Conservation (phyloP, 2,329 filamentous ascomycete species). For the Penicillium decumbens region DNA sequence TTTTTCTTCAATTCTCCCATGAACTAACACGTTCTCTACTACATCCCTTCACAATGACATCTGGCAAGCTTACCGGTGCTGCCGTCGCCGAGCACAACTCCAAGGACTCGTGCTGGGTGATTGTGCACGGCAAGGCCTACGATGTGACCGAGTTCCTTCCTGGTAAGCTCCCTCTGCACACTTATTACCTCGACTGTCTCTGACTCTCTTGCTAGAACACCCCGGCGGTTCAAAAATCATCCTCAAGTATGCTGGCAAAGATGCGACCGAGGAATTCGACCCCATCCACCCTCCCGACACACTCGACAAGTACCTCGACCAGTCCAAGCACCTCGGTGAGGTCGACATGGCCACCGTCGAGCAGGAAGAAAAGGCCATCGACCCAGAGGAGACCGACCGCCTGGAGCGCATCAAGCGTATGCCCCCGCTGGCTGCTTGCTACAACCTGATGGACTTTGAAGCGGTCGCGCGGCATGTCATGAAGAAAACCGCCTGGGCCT, state of each 20-base stretch:
- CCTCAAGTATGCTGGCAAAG: constrained; percentile 92
- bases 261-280: constrained; percentile 87
- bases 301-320: constrained; percentile 72
- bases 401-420: constrained; percentile 69
- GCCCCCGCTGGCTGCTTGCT: constrained; percentile 80
- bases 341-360: constrained; percentile 82
- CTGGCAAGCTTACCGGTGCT: constrained; percentile 47
- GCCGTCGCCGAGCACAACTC: constrained; percentile 71
- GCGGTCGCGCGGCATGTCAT: constrained; percentile 82
- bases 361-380: constrained; percentile 60
- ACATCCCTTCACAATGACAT: constrained; percentile 15
- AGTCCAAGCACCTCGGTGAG: constrained; percentile 79
- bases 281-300: constrained; percentile 88
- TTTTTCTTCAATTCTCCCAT: constrained; percentile 3
- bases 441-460: constrained; percentile 94
- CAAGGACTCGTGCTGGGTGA: constrained; percentile 84
- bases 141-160: constrained; percentile 88
- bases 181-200: background rate
- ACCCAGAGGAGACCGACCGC: constrained; percentile 68
- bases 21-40: background rate
- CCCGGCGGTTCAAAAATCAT: constrained; percentile 90
- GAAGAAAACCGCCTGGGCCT: constrained; percentile 96
- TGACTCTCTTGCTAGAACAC: constrained; percentile 56
- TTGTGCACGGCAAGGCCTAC: constrained; percentile 81
- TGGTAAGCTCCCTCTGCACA: constrained; percentile 41